These are phyloP conservation scores for Phialophora expanda DNA, from an alignment of 2,329 filamentous ascomycete genomes.

Conservation along the genomic window DNA sequence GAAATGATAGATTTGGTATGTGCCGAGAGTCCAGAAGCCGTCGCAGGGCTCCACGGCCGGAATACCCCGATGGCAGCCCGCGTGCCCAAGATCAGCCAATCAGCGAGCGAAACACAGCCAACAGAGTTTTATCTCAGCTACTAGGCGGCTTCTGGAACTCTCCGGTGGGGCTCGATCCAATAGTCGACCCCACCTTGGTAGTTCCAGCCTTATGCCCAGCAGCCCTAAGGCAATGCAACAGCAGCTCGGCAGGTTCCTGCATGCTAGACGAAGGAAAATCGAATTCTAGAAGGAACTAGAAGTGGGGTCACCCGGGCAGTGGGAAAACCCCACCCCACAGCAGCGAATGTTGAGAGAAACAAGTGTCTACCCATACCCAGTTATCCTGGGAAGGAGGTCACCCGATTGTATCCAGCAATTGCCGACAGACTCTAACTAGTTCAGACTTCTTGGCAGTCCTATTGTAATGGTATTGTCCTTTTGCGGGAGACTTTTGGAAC, in stretches of 20 bases:
- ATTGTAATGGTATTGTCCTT: neutral
- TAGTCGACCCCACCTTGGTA: slow-evolving; percentile 7
- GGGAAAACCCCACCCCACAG: slow-evolving; percentile 8
- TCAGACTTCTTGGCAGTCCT: neutral
- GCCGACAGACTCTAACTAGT: neutral
- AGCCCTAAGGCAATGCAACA: slow-evolving; percentile 24
- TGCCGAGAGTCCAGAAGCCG: neutral
- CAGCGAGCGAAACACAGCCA: slow-evolving; percentile 1
- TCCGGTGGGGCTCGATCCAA: neutral
- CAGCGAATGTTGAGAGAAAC: neutral
- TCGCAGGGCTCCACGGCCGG: neutral
- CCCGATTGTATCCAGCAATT: slow-evolving; percentile 3
- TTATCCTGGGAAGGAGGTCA: neutral
- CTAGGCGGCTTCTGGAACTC: slow-evolving; percentile 21
- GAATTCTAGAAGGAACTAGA: slow-evolving; percentile 21
- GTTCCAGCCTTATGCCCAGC: slow-evolving; percentile 21
- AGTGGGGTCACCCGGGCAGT: slow-evolving; percentile 11
- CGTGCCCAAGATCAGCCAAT: slow-evolving; percentile 13
- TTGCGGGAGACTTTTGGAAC: neutral
- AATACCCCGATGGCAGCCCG: neutral
- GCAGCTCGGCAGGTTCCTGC: slow-evolving; percentile 34
- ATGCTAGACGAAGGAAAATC: slow-evolving; percentile 23
- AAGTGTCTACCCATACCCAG: too few relatives aligned
- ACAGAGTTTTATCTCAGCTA: slow-evolving; percentile 28
- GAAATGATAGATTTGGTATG: neutral